Evolutionary conservation across 306 rosid genomes (phyloP).

Genomic region (Biancaea sappan): DNA sequence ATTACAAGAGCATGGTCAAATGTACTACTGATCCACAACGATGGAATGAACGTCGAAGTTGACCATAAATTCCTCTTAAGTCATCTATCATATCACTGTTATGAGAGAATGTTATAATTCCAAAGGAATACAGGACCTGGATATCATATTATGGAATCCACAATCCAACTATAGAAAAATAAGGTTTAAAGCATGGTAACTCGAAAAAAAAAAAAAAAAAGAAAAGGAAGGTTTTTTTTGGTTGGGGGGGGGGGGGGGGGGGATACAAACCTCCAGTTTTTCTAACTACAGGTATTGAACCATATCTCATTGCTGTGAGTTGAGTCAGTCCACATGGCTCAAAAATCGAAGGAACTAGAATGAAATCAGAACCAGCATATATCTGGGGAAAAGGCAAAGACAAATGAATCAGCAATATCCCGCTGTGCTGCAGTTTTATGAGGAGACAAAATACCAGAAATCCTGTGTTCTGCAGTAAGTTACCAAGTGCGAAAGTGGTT

Average conservation of each 20-base stretch:
- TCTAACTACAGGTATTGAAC: slow-evolving; percentile 93
- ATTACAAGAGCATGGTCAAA: slow-evolving; percentile 23
- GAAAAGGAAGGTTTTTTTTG: too few relatives aligned
- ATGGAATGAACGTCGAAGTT: neutral
- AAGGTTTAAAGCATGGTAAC: neutral
- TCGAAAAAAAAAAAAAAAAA: neutral
- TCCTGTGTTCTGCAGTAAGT: slow-evolving; percentile 32
- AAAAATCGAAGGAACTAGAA: slow-evolving; percentile 94
- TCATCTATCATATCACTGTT: neutral
- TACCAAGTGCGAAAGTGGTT: slow-evolving; percentile 98
- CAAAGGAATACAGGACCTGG: neutral
- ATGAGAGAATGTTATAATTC: slow-evolving; percentile 8
- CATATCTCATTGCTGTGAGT: slow-evolving; percentile 97
- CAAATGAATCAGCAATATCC: slow-evolving; percentile 21
- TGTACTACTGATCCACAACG: slow-evolving; percentile 4
- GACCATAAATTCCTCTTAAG: neutral
- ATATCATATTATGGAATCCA: neutral
- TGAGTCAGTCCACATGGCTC: slow-evolving; percentile 99
- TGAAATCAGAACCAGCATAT: slow-evolving; percentile 93
- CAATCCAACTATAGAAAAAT: neutral
- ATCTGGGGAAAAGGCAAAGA: slow-evolving; percentile 48
- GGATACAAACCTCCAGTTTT: slow-evolving; percentile 81
- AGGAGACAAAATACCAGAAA: neutral
- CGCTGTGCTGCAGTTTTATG: slow-evolving; percentile 22
- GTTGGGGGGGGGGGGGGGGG: too few relatives aligned